These are phyloP conservation scores for Daldinia bambusicola DNA, from an alignment of 495 filamentous ascomycete genomes.

Conservation along the genomic window DNA sequence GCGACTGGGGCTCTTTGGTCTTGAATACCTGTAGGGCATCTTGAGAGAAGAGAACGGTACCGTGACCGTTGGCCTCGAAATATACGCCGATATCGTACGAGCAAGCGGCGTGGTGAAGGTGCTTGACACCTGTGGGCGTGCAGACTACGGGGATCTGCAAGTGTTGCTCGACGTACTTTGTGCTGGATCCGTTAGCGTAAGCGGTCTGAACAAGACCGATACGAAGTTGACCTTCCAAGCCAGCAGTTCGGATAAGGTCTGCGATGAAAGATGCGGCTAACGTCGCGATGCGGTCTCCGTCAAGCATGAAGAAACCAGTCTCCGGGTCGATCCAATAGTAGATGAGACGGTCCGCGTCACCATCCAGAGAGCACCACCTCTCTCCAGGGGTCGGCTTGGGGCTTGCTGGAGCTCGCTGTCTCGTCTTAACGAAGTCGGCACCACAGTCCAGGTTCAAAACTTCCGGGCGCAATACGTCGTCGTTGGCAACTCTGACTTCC, in stretches of 20 bases:
- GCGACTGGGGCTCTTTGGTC: constrained; percentile 83
- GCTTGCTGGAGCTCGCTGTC: constrained; percentile 86
- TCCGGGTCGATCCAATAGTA: constrained; percentile 93
- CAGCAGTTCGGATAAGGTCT: constrained; percentile 82
- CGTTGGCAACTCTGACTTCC: constrained; percentile 88
- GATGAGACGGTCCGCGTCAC: constrained; percentile 93
- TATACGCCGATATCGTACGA: constrained; percentile 95
- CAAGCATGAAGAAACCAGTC: constrained; percentile 84
- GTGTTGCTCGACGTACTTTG: constrained; percentile 86
- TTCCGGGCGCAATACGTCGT: constrained; percentile 88
- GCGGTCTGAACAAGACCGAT: constrained; percentile 97
- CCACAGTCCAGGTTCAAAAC: constrained; percentile 91
- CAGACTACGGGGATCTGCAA: constrained; percentile 90
- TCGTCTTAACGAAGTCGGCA: constrained; percentile 97
- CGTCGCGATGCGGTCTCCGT: constrained; percentile 96
- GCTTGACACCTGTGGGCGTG: constrained; percentile 96
- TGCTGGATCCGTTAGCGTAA: constrained; percentile 97
- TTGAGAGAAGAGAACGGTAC: constrained; percentile 92
- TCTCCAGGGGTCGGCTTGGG: constrained; percentile 79
- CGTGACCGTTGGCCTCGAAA: constrained; percentile 98
- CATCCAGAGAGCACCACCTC: constrained; percentile 91
- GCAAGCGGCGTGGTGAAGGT: constrained; percentile 92
- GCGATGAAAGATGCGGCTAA: constrained; percentile 94
- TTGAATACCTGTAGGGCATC: constrained; percentile 80
- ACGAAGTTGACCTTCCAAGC: constrained; percentile 79